These are phyloP conservation scores for Filosporella fistucella DNA, from an alignment of 495 filamentous ascomycete species.

Conservation along the genomic window DNA sequence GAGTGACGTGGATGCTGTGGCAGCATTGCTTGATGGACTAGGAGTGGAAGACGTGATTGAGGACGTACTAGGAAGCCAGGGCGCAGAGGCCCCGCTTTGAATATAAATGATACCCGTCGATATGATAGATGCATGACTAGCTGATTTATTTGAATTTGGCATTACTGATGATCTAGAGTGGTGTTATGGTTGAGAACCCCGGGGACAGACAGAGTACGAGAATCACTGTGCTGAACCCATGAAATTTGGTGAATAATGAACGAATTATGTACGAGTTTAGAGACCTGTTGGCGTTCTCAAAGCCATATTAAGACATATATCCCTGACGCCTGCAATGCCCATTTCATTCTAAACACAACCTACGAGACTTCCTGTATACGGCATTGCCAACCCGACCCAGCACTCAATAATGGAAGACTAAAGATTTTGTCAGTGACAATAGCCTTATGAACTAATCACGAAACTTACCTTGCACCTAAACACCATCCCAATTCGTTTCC, in stretches of 20 bases:
- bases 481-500: conserved; percentile 97
- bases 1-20: conserved; percentile 67
- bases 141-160: too few species aligned
- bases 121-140: background rate
- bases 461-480: conserved; percentile 87
- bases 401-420: conserved; percentile 69
- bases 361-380: conserved; percentile 50
- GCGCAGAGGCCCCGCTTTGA: conserved; percentile 23
- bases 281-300: background rate
- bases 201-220: too few species aligned
- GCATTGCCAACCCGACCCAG: conserved; percentile 74
- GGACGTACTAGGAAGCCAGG: conserved; percentile 58
- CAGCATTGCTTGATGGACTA: conserved; percentile 59
- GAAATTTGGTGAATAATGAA: too few species aligned
- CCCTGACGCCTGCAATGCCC: conserved; percentile 24
- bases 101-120: conserved; percentile 1
- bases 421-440: conserved; percentile 9
- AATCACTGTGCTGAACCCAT: too few species aligned
- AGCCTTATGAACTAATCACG: conserved; percentile 1
- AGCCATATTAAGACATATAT: conserved; percentile 5
- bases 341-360: background rate
- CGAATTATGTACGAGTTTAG: background rate
- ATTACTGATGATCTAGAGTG: too few species aligned
- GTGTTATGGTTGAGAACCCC: too few species aligned
- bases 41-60: conserved; percentile 77